Base-by-base conservation (phyloP, 2,329 filamentous ascomycete species). In the Trichoderma endophyticum region DNA sequence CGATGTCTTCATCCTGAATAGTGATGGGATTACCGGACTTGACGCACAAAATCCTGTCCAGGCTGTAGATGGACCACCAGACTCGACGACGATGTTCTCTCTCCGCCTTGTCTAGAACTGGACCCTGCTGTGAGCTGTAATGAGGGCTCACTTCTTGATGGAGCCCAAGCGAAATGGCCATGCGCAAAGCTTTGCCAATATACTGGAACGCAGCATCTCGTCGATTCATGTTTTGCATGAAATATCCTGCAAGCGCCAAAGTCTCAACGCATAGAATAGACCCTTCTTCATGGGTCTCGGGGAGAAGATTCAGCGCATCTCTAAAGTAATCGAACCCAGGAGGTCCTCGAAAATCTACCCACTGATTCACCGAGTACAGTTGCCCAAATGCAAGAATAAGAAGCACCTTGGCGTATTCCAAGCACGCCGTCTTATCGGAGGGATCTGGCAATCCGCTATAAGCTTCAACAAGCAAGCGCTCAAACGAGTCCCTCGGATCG, bases 61-160 rank as follows among this genome's bases (percentile, higher is more conserved):
- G 79, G 74, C 85, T 87, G 75, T 88, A 88, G 1, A 88, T 83
- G 36, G 84, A 87, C 86, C 86, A 88, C 86, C 86, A 88, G 4
- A 86, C 82, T 8, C 86, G 82, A 8, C 87, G 82, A 9, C 86
- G 82, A 71, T 84, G 85, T 73, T 88, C 86, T 43, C 83, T 80
- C 12, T 81, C 81, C 1, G 78, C 78, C 18, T 83, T 81, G 70
- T 82, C 82, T 6, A 86, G 78, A 21, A 56, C 30, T 12, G 26
- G 39, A 32, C 3, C 75, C 72, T 12, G 79, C 75, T 30, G 83
- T 28, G 60, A 60, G 21, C 24, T 59, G 71, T 88, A 85, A 72
- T 88, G 86, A 18, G 64, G 57, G 28, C 30, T 71, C n/a, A 86
- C 82, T 73, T 88, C 87, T 72, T 88, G 85, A 73, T 88, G 86